Evolutionary conservation across 75 land plant species (phyloP), one percentile per base, ranked within the genome.

Genomic region (Selaginella moellendorffii): DNA sequence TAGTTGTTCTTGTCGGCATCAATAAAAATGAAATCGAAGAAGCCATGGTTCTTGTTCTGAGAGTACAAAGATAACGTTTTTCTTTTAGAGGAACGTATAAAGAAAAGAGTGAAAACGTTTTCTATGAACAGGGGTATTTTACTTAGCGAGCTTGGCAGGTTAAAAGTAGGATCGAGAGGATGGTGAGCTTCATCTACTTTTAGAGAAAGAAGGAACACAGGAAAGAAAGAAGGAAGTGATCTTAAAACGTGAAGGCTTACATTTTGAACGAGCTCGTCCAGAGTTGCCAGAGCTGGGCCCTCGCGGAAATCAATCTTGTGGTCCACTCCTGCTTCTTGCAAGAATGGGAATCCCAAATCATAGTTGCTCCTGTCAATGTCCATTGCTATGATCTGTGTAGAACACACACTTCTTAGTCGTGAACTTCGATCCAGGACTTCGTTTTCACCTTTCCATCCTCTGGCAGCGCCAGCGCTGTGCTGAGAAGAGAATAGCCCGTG

Each of bases 1-100:
- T 79, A 79, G 74, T 80, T 83, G 83, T 80, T 80, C 65, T 83
- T 83, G 74, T 83, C 83, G 23, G 86, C 86, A 52, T 83, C 86
- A 68, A 83, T 82, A 36, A 80, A 83, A 25, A 78, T 65, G 75
- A 83, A 81, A 36, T 83, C 86, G 54, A 66, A 83, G 1, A 70
- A 27, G 0, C 80, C 83, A 21, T 76, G 73, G 20, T 78, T 29
- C 68, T 77, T 77, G 22, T 59, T 68, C 80, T 80, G 74, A 14
- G 14, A 36, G 14, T n/a, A n/a, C n/a, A n/a, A n/a, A n/a, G n/a
- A n/a, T n/a, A n/a, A n/a, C n/a, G n/a, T n/a, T n/a, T n/a, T n/a
- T n/a, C n/a, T n/a, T n/a, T n/a, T n/a, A n/a, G n/a, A n/a, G n/a
- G n/a, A n/a, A n/a, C n/a, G n/a, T n/a, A n/a, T n/a, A n/a, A n/a